Percentiles rank a stretch among this genome's conserved stretches.
Evolutionary conservation across 495 filamentous ascomycete species (phyloP).

Genomic region (Talaromyces nanjingensis): DNA sequence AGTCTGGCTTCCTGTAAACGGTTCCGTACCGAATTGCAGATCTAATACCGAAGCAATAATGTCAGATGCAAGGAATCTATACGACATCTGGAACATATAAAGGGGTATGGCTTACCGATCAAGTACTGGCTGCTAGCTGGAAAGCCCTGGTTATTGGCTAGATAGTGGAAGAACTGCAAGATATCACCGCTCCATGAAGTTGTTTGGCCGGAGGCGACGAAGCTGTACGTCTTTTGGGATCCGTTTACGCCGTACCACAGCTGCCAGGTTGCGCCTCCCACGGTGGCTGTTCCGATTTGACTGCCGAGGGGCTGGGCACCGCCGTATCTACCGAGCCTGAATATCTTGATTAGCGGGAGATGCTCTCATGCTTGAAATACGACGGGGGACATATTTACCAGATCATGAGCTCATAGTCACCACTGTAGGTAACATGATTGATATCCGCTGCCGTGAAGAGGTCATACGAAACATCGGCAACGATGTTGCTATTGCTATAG

Average conservation of each 20-base stretch:
- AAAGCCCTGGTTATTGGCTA: constrained; percentile 27
- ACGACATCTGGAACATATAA: no score
- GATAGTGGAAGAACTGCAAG: constrained; percentile 37
- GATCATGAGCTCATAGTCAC: constrained; percentile 45
- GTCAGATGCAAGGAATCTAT: not conserved
- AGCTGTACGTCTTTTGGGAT: constrained; percentile 38
- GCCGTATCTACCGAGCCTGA: constrained; percentile 31
- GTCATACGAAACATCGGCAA: constrained; percentile 41
- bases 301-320: constrained; percentile 34
- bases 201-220: constrained; percentile 26
- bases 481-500: constrained; percentile 30
- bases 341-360: not conserved
- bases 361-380: not conserved
- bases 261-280: constrained; percentile 29
- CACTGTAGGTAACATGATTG: constrained; percentile 35
- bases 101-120: constrained; percentile 29
- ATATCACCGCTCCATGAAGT: constrained; percentile 30
- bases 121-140: constrained; percentile 35
- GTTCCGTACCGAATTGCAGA: constrained; percentile 38
- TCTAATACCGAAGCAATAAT: constrained; percentile 17
- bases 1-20: constrained; percentile 28
- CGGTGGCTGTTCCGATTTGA: constrained; percentile 17
- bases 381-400: constrained; percentile 25
- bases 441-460: constrained; percentile 39
- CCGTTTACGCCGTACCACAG: constrained; percentile 33